Evolutionary conservation across 495 filamentous ascomycete species (phyloP), one percentile per base, ranked within the genome.

Genomic region (Penicillium verhagenii): DNA sequence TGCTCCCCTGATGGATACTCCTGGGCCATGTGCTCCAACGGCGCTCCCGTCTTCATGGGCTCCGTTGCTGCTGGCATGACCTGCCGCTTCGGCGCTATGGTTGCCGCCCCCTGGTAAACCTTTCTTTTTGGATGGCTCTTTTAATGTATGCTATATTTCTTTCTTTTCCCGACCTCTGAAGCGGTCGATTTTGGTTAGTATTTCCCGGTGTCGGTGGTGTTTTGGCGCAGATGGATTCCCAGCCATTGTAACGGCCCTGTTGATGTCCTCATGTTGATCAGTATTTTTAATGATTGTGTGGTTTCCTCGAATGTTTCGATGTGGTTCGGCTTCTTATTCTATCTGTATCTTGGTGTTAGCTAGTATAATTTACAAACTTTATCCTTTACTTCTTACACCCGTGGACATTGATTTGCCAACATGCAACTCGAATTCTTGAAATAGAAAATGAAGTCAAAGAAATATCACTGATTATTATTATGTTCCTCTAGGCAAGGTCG

Each of bases 21-120:
- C 38, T 77, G 69, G 66, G 71, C 67, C 21, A 59, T 74, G 53
- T 78, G 75, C 63, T 53, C 47, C 45, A 47, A 73, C 48, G 65
- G 65, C 4, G 46, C 25, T 5, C 65, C 69, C 5, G 56, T 76
- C 29, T 63, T 55, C 57, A 78, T 78, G 72, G 74, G 74, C 21
- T 39, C 58, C 10, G 74, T 78, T 2, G 72, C 76, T 24, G 54
- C 60, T 6, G 76, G 76, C 11, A 79, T 68, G 8, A 48, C 44
- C 16, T 79, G 76, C 57, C 58, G 57, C 1, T 47, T 68, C 13
- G 75, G 75, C 5, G 53, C 33, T 9, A 76, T 76, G 53, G 57
- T 61, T 26, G 21, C 47, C 23, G 31, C 39, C 18, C 13, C 16
- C 25, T 54, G 24, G 35, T 60, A 51, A 61, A 19, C 13, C 7